A percentile compares a stretch with the other conserved stretches of the same genome.
Conservation (phyloP, 2,329 filamentous ascomycete species). For the Leptodontidium sp. region DNA sequence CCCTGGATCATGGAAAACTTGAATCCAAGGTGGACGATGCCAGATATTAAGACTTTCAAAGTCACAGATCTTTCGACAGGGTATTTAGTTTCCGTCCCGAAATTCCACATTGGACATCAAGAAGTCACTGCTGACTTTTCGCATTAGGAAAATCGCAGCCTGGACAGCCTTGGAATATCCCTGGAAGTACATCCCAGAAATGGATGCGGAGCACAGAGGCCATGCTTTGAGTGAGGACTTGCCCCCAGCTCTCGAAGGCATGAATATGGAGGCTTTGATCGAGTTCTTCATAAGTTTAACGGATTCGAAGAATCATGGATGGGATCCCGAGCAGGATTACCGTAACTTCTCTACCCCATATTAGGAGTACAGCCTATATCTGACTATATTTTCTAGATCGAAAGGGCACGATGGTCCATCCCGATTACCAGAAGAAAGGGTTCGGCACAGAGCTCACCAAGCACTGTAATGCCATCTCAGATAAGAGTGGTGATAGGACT, state of each 20-base stretch:
- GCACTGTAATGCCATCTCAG: constrained; percentile 35
- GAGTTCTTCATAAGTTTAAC: constrained; percentile 26
- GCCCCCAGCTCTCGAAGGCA: constrained; percentile 31
- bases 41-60: constrained; percentile 37
- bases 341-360: constrained; percentile 24
- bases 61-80: constrained; percentile 32
- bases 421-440: constrained; percentile 33
- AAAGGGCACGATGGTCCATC: constrained; percentile 37
- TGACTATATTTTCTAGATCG: constrained; percentile 25
- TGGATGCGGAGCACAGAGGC: constrained; percentile 32
- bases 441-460: constrained; percentile 33
- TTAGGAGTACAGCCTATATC: not conserved
- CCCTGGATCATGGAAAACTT: constrained; percentile 34
- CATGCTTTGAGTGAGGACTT: constrained; percentile 19
- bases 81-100: constrained; percentile 21
- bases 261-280: constrained; percentile 29
- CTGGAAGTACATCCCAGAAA: constrained; percentile 32
- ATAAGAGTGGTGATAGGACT: constrained; percentile 29
- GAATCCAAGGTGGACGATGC: constrained; percentile 33
- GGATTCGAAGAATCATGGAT: constrained; percentile 29
- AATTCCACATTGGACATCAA: not conserved
- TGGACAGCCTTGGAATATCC: constrained; percentile 38
- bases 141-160: constrained; percentile 35
- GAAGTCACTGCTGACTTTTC: not conserved
- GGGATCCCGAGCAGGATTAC: constrained; percentile 38